phyloP scores from a whole-genome alignment of 805 yeast species.

The Candida pini region DNA sequence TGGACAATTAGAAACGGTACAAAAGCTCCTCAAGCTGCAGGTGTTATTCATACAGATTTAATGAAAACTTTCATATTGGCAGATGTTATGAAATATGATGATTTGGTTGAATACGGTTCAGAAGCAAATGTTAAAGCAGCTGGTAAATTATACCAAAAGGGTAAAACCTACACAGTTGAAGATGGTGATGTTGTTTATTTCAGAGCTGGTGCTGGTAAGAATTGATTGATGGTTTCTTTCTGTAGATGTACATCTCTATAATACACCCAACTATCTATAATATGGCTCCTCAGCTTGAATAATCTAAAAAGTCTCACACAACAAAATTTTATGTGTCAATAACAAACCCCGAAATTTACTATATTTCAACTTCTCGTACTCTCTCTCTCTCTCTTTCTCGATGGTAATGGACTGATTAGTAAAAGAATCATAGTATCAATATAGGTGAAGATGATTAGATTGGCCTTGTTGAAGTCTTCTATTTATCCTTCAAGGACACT shows the following conservation, averaged over 20 bases:
- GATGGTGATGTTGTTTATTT: constrained; percentile 80
- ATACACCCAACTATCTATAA: no score
- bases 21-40: constrained; percentile 86
- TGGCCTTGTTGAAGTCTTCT: background rate
- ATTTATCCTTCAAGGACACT: background rate
- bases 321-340: no score
- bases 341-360: no score
- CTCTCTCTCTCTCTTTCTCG: no score
- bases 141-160: constrained; percentile 60
- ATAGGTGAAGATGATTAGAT: background rate
- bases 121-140: constrained; percentile 45
- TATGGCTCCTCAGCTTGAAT: no score
- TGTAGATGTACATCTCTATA: no score
- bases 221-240: no score
- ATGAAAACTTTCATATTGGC: constrained; percentile 78
- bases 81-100: constrained; percentile 63
- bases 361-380: no score
- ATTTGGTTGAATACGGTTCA: constrained; percentile 48
- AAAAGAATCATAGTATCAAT: no score
- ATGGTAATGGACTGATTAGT: no score
- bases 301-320: no score
- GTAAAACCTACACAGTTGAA: constrained; percentile 73
- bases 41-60: constrained; percentile 80
- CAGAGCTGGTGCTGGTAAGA: constrained; percentile 66
- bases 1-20: constrained; percentile 80